A percentile compares a stretch with the other conserved stretches of the same genome.
phyloP scores from a whole-genome alignment of 805 yeast species.

The Kazachstania africana region DNA sequence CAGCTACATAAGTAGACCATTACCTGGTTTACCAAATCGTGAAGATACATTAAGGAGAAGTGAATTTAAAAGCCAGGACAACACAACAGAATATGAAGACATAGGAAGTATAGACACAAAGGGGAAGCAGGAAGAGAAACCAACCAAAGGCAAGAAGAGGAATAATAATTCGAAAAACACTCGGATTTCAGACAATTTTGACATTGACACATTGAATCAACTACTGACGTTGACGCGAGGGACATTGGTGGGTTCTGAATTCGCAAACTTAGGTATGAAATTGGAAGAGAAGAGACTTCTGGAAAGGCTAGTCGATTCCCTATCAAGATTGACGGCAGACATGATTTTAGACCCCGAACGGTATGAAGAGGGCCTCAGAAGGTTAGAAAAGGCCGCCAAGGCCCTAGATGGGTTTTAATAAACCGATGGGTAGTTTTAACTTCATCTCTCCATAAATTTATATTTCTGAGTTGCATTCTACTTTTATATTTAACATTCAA shows the following conservation, averaged over 20 bases:
- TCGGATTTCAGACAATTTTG: conserved; percentile 2
- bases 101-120: too few species aligned
- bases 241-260: conserved; percentile 41
- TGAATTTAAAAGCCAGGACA: too few species aligned
- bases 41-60: neutral
- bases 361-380: conserved; percentile 63
- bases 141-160: neutral
- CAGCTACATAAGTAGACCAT: neutral
- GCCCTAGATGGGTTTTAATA: conserved; percentile 69
- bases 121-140: neutral
- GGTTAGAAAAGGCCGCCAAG: conserved; percentile 71
- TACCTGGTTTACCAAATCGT: neutral
- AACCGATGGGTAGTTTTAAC: too few species aligned
- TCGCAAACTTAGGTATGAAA: conserved; percentile 61
- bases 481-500: too few species aligned
- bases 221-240: conserved; percentile 30
- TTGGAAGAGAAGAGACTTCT: conserved; percentile 63
- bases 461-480: too few species aligned
- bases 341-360: conserved; percentile 77
- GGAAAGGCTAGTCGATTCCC: conserved; percentile 75
- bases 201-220: conserved; percentile 26
- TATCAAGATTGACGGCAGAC: conserved; percentile 77
- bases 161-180: neutral
- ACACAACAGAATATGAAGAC: too few species aligned
- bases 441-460: too few species aligned